These are phyloP conservation scores for Furcasterigmium furcatum DNA, from an alignment of 2,329 filamentous ascomycete genomes.

Conservation along the genomic window DNA sequence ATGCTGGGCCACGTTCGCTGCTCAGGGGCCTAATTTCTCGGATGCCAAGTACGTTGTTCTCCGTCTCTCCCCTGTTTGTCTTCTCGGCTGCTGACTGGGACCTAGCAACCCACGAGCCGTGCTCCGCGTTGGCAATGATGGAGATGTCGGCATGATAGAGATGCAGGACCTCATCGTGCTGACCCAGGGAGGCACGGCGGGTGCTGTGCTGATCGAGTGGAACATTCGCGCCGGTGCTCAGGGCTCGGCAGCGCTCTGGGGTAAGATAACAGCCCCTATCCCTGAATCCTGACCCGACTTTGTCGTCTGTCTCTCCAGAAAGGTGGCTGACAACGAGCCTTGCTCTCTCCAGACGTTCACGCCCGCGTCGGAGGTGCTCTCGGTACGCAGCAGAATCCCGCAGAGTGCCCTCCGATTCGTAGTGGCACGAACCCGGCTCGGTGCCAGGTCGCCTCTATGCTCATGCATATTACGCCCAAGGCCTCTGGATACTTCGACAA, in stretches of 20 bases:
- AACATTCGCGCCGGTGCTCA: conserved; percentile 25
- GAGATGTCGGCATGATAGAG: conserved; percentile 63
- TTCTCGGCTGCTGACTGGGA: neutral
- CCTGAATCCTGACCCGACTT: too few relatives aligned
- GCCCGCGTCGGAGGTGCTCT: conserved; percentile 65
- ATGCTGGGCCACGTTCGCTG: conserved; percentile 23
- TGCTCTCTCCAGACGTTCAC: too few relatives aligned
- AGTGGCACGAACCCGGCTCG: too few relatives aligned
- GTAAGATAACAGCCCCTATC: too few relatives aligned
- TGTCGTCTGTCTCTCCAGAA: too few relatives aligned
- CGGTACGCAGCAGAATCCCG: too few relatives aligned
- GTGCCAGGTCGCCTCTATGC: too few relatives aligned
- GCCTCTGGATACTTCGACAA: conserved; percentile 49
- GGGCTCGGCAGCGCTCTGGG: conserved; percentile 7
- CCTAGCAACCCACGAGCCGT: conserved; percentile 50
- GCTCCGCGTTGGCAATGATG: conserved; percentile 60
- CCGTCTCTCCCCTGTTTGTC: too few relatives aligned
- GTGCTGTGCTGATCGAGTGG: conserved; percentile 70
- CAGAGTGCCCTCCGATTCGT: too few relatives aligned
- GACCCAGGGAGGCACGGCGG: conserved; percentile 61
- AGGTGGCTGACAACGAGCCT: too few relatives aligned
- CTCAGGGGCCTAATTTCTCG: conserved; percentile 13
- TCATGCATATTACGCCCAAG: conserved; percentile 42
- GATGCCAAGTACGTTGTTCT: conserved; percentile 10
- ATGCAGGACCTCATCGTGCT: conserved; percentile 68